Evolutionary conservation across 306 rosid genomes (phyloP), one percentile per base, ranked within the genome.

Genomic region (Lablab purpureus): DNA sequence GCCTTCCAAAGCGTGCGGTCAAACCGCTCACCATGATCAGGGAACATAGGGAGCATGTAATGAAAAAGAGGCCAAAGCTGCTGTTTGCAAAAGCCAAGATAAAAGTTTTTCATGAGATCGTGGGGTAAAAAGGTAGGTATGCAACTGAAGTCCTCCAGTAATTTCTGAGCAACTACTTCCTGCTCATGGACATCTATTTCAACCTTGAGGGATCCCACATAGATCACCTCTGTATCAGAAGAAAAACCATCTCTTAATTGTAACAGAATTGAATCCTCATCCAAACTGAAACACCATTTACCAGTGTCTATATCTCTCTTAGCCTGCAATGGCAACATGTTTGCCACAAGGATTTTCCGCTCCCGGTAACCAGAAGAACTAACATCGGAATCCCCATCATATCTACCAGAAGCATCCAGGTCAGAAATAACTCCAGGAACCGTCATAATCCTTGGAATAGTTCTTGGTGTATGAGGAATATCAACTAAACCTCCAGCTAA

Each of bases 51-150:
- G 43, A 92, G 83, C 97, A 92, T 92, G 70, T 92, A 92, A 81
- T 92, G 97, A 52, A 92, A 92, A 64, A 92, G 92, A 21, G 94
- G 97, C 97, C 97, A 92, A 17, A 92, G 83, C 80, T 88, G 92
- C 78, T 84, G 92, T 78, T 92, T 92, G 71, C 92, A 88, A 58
- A 88, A 90, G 40, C 94, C 92, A 68, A 85, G 86, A 75, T 89
- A 90, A 46, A 88, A 90, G 71, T 66, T 88, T 27, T 74, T 90
- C 84, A 85, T 87, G 79, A 92, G 80, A 55, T 90, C 97, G 71
- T 74, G 83, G 17, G 97, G 96, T 14, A 92, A 82, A 82, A 90
- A 92, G 49, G 96, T 90, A 50, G 96, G 93, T 25, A 92, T 88
- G 52, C 97, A 92, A 56, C 87, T 90, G 37, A 87, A 90, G 13